Base-by-base conservation (phyloP, 345 rosid genomes). In the Odontarrhena argentea region DNA sequence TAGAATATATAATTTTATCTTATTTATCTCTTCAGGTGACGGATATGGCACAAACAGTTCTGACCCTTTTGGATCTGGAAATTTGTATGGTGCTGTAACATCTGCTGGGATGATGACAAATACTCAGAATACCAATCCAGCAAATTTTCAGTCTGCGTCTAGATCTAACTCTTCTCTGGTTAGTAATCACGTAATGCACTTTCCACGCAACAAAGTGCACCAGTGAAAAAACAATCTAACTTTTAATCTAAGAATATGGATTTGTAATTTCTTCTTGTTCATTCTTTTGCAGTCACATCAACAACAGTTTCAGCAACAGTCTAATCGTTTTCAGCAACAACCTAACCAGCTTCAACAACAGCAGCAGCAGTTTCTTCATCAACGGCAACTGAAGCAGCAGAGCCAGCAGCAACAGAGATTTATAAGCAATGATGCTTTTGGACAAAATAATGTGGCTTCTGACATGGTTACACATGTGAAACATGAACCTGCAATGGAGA, bases 401-500 rank as follows among this genome's bases (percentile, higher is more conserved):
- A 81, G 58, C 74, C 95, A 78, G 80, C 88, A 78, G 64, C 88
- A 83, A 11, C 96, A 83, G 71, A 82, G 74, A 61, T 45, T 78
- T 63, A 59, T 79, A 60, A 81, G 75, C 40, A 81, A 74, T 55
- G 91, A 82, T 76, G 70, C 78, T 63, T 95, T 74, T 74, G 86
- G 82, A 66, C 93, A 81, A 63, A 57, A 65, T 22, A 86, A 82
- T 75, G 61, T 80, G 62, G 51, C 76, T 57, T 65, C 95, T 54
- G 88, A 86, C 77, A 79, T 70, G 47, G 77, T 76, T 60, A 60
- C 41, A 61, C 96, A 83, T 48, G 81, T 86, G 55, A 91, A 95
- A 84, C 83, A 44, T 64, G 97, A 91, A 80, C 90, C 91, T 55
- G 91, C 81, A 49, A 73, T 78, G 55, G 91, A 85, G 70, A 85